phyloP scores from a whole-genome alignment of 2,329 filamentous ascomycete genomes.

The Neonectria coccinea region DNA sequence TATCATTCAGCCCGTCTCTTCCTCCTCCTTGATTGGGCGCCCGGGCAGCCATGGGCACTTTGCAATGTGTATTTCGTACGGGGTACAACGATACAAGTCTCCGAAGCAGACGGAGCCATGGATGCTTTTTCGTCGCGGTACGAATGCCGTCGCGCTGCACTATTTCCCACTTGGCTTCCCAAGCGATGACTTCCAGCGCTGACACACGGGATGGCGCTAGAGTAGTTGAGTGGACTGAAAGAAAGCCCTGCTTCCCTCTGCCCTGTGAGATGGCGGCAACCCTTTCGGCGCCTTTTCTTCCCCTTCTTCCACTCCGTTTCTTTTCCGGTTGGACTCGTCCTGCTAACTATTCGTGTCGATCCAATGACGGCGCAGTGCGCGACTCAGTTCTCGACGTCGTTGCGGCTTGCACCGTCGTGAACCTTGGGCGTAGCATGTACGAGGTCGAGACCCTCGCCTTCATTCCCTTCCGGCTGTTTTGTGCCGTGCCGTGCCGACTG shows the following conservation, averaged over 20 bases:
- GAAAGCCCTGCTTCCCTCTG: constrained; percentile 12
- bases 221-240: constrained; percentile 3
- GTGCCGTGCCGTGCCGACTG: constrained; percentile 26
- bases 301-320: background rate
- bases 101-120: background rate
- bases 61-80: background rate
- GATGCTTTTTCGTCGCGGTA: background rate
- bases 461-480: constrained; percentile 20
- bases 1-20: constrained; percentile 16
- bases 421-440: background rate
- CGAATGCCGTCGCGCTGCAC: constrained; percentile 1
- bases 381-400: constrained; percentile 3
- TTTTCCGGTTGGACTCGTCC: background rate
- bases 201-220: constrained; percentile 21
- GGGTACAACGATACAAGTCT: background rate
- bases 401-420: background rate
- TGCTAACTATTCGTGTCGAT: background rate
- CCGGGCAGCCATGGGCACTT: constrained; percentile 23
- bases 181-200: constrained; percentile 28
- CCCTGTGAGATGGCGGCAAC: background rate
- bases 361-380: background rate
- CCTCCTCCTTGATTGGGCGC: constrained; percentile 32
- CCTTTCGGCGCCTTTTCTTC: constrained; percentile 1
- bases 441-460: background rate
- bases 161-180: background rate